These are phyloP conservation scores for Penicillium polonicum DNA, from an alignment of 2,329 filamentous ascomycete species.

Conservation along the genomic window DNA sequence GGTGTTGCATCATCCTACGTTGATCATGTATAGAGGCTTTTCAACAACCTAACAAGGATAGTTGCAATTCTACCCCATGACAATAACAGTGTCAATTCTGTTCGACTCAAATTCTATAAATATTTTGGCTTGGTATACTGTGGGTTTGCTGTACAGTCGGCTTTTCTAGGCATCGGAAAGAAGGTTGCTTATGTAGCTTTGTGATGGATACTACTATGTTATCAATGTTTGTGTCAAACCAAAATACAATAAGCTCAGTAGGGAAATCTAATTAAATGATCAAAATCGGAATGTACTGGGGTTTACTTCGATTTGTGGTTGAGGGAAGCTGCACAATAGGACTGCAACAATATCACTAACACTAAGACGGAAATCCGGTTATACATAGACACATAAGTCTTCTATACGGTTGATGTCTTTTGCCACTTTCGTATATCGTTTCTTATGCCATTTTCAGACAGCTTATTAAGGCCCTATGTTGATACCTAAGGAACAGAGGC, in stretches of 20 bases:
- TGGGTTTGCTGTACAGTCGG: background rate
- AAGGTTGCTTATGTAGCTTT: background rate
- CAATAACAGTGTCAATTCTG: background rate
- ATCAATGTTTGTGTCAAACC: too few species aligned
- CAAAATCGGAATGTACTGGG: too few species aligned
- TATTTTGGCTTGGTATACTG: background rate
- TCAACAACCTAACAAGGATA: background rate
- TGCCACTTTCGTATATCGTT: background rate
- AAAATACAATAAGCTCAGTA: too few species aligned
- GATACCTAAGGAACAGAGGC: background rate
- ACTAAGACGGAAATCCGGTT: background rate
- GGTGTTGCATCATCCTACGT: background rate
- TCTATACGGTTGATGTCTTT: background rate
- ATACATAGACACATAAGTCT: background rate
- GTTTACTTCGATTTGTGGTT: too few species aligned
- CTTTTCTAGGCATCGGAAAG: background rate
- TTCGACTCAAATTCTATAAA: too few species aligned
- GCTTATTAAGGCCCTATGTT: background rate
- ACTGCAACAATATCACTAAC: background rate
- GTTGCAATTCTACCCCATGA: background rate
- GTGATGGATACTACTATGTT: too few species aligned
- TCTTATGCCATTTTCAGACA: too few species aligned
- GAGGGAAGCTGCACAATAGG: background rate
- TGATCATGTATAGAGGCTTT: background rate
- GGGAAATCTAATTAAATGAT: too few species aligned